Evolutionary conservation across 441 rosid genomes (phyloP).

Genomic region (Viola pubescens): DNA sequence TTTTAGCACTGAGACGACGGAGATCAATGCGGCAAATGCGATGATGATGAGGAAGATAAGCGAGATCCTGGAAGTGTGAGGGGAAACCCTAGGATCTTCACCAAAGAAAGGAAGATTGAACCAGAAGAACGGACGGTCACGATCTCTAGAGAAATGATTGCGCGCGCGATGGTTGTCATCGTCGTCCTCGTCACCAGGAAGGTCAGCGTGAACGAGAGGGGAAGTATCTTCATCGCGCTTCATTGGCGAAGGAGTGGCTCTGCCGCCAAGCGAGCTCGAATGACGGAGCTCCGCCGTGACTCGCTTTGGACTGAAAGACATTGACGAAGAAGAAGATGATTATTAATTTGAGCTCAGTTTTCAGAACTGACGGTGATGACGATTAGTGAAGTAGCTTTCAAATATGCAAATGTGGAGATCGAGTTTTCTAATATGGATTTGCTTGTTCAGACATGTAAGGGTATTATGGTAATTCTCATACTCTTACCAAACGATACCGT

Average conservation of each 20-base stretch:
- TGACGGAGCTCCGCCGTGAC: slow-evolving; percentile 92
- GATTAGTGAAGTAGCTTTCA: no score
- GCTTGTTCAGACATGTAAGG: no score
- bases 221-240: slow-evolving; percentile 82
- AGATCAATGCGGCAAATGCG: slow-evolving; percentile 52
- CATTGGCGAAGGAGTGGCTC: slow-evolving; percentile 75
- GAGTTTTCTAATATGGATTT: no score
- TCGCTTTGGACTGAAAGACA: slow-evolving; percentile 74
- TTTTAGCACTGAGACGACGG: slow-evolving; percentile 51
- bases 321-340: no score
- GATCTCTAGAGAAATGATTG: slow-evolving; percentile 58
- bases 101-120: slow-evolving; percentile 37
- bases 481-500: no score
- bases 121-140: slow-evolving; percentile 65
- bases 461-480: no score
- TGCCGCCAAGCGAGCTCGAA: slow-evolving; percentile 84
- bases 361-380: no score
- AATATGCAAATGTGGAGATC: no score
- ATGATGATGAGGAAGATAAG: slow-evolving; percentile 38
- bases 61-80: slow-evolving; percentile 46
- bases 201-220: slow-evolving; percentile 58
- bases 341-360: no score
- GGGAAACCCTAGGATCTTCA: slow-evolving; percentile 78
- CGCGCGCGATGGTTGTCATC: slow-evolving; percentile 42
- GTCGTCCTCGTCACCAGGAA: slow-evolving; percentile 23